phyloP scores from a whole-genome alignment of 2,329 filamentous ascomycete species.

The Penicillium brasilianum region DNA sequence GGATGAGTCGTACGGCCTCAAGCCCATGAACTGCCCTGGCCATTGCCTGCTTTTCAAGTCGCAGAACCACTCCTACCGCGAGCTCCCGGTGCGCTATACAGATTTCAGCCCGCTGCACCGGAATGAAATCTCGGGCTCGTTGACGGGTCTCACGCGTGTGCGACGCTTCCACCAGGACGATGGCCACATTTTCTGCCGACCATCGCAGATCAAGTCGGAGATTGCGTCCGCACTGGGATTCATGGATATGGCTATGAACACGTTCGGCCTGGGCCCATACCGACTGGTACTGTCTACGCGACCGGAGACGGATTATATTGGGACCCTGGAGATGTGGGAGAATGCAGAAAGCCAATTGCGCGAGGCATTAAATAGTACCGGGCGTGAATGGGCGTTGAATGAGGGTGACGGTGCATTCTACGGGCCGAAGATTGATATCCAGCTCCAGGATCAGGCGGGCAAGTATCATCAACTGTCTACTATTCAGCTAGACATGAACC shows the following conservation, averaged over 20 bases:
- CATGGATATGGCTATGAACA: conserved; percentile 72
- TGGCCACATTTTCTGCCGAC: conserved; percentile 86
- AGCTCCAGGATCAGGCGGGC: conserved; percentile 76
- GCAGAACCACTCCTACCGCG: conserved; percentile 73
- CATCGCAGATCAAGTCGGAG: conserved; percentile 74
- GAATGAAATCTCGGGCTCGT: conserved; percentile 80
- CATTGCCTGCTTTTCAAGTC: conserved; percentile 84
- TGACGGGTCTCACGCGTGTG: conserved; percentile 82
- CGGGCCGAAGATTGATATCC: conserved; percentile 88
- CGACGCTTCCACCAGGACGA: conserved; percentile 90
- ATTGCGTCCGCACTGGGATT: conserved; percentile 76
- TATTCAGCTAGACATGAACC: conserved; percentile 87
- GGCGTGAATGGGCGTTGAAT: conserved; percentile 74
- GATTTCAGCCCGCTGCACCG: conserved; percentile 88
- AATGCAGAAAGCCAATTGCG: conserved; percentile 70
- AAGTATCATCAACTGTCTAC: conserved; percentile 90
- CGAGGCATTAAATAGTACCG: conserved; percentile 65
- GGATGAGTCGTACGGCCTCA: conserved; percentile 78
- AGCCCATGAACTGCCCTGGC: conserved; percentile 92
- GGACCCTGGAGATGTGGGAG: conserved; percentile 71
- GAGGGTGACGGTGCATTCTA: conserved; percentile 88
- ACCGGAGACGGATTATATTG: conserved; percentile 77
- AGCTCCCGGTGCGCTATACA: conserved; percentile 81
- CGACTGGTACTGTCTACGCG: conserved; percentile 78
- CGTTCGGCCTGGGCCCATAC: conserved; percentile 73